Percentiles rank a stretch among this genome's conserved stretches.
Conservation (phyloP, 2,329 filamentous ascomycete genomes). For the Cercospora sp. region DNA sequence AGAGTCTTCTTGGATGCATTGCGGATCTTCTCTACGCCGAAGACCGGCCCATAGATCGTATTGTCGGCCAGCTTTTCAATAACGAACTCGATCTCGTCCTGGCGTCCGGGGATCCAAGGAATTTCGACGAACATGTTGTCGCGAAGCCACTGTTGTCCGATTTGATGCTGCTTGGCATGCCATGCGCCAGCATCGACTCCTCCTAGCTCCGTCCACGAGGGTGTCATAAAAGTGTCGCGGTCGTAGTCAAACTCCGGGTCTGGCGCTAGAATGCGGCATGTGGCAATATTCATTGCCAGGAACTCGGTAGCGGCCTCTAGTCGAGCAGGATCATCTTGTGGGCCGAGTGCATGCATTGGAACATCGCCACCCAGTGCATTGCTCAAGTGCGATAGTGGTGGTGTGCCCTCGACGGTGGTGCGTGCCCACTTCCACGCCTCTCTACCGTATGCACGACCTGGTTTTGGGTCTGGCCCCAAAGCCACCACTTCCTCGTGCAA, state of each 20-base stretch:
- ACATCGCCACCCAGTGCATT: conserved; percentile 40
- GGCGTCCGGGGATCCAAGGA: background rate
- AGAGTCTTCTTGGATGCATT: background rate
- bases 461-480: too few relatives aligned
- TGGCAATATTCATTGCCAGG: background rate
- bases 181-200: background rate
- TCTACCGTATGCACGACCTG: too few relatives aligned
- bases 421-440: too few relatives aligned
- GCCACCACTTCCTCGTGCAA: background rate
- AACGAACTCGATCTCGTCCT: background rate
- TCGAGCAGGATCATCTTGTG: background rate
- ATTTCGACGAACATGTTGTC: background rate
- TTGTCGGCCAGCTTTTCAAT: background rate
- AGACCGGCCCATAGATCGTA: background rate
- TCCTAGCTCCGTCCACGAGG: background rate
- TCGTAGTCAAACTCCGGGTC: too few relatives aligned
- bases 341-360: background rate
- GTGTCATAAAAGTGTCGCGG: too few relatives aligned
- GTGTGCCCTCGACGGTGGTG: background rate
- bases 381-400: background rate
- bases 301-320: background rate
- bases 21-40: background rate
- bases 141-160: background rate
- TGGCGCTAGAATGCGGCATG: too few relatives aligned
- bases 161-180: background rate